phyloP scores from a whole-genome alignment of 768 basidiomycete species.

The Daedaleopsis sinensis region DNA sequence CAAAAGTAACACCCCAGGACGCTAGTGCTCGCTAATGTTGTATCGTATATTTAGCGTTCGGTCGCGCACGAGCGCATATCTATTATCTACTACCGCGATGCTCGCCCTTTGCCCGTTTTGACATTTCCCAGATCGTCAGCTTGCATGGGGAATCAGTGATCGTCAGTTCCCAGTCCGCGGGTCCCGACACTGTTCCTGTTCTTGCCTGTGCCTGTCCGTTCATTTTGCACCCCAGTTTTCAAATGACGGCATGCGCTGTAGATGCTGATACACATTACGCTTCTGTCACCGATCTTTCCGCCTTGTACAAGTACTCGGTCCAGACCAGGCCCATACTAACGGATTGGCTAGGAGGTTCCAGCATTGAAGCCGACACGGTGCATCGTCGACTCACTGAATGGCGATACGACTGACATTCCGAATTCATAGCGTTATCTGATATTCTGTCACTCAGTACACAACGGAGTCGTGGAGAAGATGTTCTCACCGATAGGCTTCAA shows the following conservation, averaged over 20 bases:
- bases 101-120: background rate
- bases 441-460: background rate
- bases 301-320: background rate
- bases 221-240: conserved; percentile 16
- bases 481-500: conserved; percentile 22
- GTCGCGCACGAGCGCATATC: background rate
- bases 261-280: conserved; percentile 4
- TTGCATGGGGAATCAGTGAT: too few relatives aligned
- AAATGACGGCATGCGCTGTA: conserved; percentile 1
- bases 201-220: background rate
- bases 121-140: conserved; percentile 4
- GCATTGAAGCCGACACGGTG: background rate
- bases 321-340: background rate
- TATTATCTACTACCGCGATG: background rate
- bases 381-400: background rate
- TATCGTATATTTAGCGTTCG: conserved; percentile 4
- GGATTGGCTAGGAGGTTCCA: conserved; percentile 1
- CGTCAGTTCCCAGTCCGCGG: too few relatives aligned
- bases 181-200: background rate
- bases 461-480: background rate
- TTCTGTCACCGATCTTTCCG: background rate
- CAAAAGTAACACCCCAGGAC: conserved; percentile 19
- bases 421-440: background rate
- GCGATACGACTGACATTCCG: background rate
- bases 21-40: conserved; percentile 13